phyloP scores from a whole-genome alignment of 148 eudicot species.

The Persicaria maculosa region DNA sequence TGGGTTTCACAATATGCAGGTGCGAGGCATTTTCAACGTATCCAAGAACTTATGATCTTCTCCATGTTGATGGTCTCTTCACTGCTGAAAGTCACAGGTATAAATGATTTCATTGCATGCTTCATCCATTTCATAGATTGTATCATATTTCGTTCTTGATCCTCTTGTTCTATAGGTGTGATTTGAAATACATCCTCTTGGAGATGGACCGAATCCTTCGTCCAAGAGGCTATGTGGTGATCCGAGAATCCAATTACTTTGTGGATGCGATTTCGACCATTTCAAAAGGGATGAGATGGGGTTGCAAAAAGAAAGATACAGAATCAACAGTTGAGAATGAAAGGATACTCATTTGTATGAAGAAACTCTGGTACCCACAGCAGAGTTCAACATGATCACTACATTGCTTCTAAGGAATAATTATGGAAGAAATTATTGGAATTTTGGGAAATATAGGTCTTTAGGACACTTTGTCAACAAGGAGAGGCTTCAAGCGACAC shows the following conservation, averaged over 20 bases:
- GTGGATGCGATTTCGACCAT: slow-evolving; percentile 42
- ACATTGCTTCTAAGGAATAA: too few relatives aligned
- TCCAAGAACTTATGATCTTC: slow-evolving; percentile 96
- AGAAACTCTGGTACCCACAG: slow-evolving; percentile 80
- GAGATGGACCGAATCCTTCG: slow-evolving; percentile 96
- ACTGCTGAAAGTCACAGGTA: slow-evolving; percentile 94
- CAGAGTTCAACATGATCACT: slow-evolving; percentile 40
- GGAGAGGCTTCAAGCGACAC: too few relatives aligned
- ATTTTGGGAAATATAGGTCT: too few relatives aligned
- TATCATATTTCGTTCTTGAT: neutral
- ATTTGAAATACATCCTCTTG: slow-evolving; percentile 71
- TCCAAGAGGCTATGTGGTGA: slow-evolving; percentile 66
- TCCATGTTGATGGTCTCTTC: slow-evolving; percentile 76
- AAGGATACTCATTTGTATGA: slow-evolving; percentile 79
- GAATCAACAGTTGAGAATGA: slow-evolving; percentile 53
- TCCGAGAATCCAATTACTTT: slow-evolving; percentile 64
- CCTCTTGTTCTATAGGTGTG: slow-evolving; percentile 47
- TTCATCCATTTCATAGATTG: neutral
- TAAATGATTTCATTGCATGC: neutral
- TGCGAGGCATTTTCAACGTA: slow-evolving; percentile 98
- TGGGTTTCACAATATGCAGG: slow-evolving; percentile 26
- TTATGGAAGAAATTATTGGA: too few relatives aligned
- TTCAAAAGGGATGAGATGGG: slow-evolving; percentile 86
- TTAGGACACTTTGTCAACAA: too few relatives aligned
- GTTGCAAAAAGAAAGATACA: slow-evolving; percentile 60